Conservation (phyloP, 2,329 filamentous ascomycete species). For the Thielaviopsis euricoi region DNA sequence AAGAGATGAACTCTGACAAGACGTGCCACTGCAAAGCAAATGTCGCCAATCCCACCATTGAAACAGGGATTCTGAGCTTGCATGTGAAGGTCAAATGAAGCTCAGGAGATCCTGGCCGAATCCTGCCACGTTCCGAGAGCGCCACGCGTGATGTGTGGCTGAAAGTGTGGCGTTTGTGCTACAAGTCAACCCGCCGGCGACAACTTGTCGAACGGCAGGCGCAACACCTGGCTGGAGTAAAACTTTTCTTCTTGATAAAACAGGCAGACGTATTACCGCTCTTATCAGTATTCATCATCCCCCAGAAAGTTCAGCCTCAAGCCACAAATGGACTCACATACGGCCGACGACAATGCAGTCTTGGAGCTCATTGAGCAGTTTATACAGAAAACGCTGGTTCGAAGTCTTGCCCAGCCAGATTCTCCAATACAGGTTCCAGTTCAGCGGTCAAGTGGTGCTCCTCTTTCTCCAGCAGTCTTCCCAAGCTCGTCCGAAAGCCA, state of each 20-base stretch:
- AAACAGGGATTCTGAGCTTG: neutral
- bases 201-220: neutral
- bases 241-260: neutral
- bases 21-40: too few relatives aligned
- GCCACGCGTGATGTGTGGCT: constrained; percentile 2
- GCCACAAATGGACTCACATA: neutral
- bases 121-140: neutral
- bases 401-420: neutral
- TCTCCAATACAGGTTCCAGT: neutral
- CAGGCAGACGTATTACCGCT: too few relatives aligned
- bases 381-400: constrained; percentile 1
- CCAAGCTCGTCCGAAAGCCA: neutral
- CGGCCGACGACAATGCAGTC: neutral
- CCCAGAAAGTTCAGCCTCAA: neutral
- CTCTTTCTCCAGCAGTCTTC: neutral
- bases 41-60: too few relatives aligned
- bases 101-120: neutral
- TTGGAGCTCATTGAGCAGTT: constrained; percentile 1
- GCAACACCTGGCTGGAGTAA: neutral
- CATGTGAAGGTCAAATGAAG: neutral
- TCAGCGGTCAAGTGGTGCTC: neutral
- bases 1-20: too few relatives aligned
- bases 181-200: neutral
- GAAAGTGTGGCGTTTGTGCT: neutral
- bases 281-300: too few relatives aligned